Base-by-base conservation (phyloP, 306 rosid species). In the Malus sieversii region DNA sequence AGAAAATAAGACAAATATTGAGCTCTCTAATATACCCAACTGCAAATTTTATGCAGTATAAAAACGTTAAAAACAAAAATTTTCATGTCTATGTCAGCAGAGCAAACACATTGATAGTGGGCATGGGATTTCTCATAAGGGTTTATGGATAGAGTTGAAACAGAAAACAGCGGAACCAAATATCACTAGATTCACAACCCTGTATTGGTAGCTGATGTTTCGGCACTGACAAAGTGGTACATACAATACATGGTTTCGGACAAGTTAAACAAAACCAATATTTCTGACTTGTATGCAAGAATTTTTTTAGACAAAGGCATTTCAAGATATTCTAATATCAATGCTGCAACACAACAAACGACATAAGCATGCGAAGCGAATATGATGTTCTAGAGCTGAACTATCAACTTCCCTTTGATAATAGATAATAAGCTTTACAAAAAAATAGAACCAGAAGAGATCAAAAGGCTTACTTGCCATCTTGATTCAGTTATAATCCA, bases 401-500 rank as follows among this genome's bases (percentile, higher is more conserved):
- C 38, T 29, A 44, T 27, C 32, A 74, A 61, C 23, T 30, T 57
- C 46, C 29, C 44, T 1, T 74, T 35, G 8, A 66, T 35, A 33
- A 30, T 10, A 2, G 12, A 42, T 52, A 44, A 29, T 27, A 16
- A 74, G 10, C 18, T 61, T 25, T 69, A 62, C 9, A 46, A 57
- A 62, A 55, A 38, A 27, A 64, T 10, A 6, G 57, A 57, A 42
- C 8, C 19, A 48, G 44, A 55, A 69, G 4, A 68, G 19, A 78
- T 4, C 68, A 76, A 64, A 66, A 66, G 25, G 52, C 73, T 64
- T 64, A 22, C 68, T 74, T 20, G 52, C 64, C 74, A 69, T 70
- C 66, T 22, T 80, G 59, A 42, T 75, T 63, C 29, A 40, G 55
- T 42, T 72, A 61, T 45, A 65, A 64, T 70, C 59, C n/a, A 65